Evolutionary conservation across 2,329 filamentous ascomycete species (phyloP), one percentile per base, ranked within the genome.

Genomic region (Penicillium sp.): DNA sequence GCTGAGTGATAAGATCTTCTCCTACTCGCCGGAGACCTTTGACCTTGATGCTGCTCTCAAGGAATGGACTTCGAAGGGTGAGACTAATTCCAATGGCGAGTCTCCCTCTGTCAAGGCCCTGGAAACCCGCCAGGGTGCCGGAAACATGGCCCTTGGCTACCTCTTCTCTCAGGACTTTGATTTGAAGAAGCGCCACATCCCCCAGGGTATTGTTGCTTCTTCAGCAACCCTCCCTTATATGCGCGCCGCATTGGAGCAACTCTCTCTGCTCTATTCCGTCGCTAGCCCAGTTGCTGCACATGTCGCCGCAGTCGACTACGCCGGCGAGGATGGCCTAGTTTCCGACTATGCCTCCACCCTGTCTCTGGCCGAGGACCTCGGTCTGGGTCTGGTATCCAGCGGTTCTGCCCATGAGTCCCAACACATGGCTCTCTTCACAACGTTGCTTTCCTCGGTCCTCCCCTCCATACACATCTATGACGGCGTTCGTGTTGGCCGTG

Each of bases 161-260:
- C 87, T 97, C 68, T 98, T 97, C 77, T 96, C 90, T 53, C 88
- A 88, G 64, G 93, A 98, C 72, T 96, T 95, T 64, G 90, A 97
- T 68, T 72, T 95, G 63, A 82, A 80, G 75, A 96, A 93, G 78
- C 83, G 90, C 59, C 83, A 93, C 66, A 83, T 96, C 51, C 91
- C 93, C 3, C 93, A 98, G 77, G 84, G 88, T 15, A 83, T 98
- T 56, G 73, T 98, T 56, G 91, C 89, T 9, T 88, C 89, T 3
- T 90, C 89, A 0, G 83, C 87, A 40, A 91, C 84, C 57, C 75
- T 98, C 57, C 81, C 82, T 53, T 84, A 86, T 65, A 78, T 98
- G 64, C 86, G 89, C 37, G 75, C 83, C n/a, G 80, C 87, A 26
- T 77, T 98, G 43, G 91, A 97, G 69, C 90, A 97, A 75, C 81